Evolutionary conservation across 345 rosid species (phyloP).

Genomic region (Gossypium australe): DNA sequence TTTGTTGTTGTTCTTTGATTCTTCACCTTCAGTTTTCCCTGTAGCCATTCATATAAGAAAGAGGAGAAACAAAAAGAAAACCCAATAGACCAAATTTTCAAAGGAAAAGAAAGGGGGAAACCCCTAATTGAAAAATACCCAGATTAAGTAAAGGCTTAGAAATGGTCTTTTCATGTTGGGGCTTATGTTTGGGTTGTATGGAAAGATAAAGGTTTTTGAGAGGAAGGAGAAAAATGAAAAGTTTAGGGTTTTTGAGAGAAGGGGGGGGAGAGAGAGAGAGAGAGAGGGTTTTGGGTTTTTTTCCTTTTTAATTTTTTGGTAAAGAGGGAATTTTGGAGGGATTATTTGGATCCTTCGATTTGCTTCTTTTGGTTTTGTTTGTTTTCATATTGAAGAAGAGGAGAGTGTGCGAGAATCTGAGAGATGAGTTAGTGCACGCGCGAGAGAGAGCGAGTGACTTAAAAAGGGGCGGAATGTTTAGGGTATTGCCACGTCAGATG

Average conservation of each 20-base stretch:
- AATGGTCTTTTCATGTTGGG: not conserved
- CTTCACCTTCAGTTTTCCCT: constrained; percentile 6
- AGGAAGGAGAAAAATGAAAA: not conserved
- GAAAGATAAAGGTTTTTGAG: not conserved
- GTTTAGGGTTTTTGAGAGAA: not conserved
- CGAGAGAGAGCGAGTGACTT: not conserved
- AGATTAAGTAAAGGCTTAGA: not conserved
- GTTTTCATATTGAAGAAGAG: not conserved
- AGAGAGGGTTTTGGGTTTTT: not conserved
- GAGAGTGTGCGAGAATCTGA: not conserved
- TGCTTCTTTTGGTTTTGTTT: not conserved
- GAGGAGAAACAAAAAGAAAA: not conserved
- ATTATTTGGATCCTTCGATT: not conserved
- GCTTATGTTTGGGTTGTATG: not conserved
- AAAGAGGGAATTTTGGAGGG: not conserved
- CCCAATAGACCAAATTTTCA: no score
- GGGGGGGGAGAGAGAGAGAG: not conserved
- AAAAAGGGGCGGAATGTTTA: not conserved
- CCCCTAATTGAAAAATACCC: not conserved
- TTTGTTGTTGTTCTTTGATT: not conserved
- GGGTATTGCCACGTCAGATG: not conserved
- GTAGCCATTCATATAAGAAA: constrained; percentile 1
- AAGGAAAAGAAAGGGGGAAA: not conserved
- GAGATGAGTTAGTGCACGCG: not conserved
- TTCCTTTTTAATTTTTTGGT: not conserved